Conservation (phyloP, 306 rosid species). For the Fagus sylvatica region DNA sequence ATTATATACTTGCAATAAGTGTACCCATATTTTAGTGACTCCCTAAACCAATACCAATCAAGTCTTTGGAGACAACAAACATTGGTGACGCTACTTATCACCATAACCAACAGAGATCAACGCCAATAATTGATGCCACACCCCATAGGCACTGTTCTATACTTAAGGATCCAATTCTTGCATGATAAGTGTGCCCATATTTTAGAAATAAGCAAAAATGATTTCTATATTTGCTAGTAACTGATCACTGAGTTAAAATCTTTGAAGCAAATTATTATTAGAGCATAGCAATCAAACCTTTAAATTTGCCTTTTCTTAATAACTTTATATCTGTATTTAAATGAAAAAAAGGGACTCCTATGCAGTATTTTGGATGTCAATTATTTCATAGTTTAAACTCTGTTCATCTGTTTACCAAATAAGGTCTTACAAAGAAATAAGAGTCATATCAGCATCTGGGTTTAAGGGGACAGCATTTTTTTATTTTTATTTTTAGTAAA, state of each 20-base stretch:
- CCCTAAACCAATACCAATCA: neutral
- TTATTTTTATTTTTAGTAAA: neutral
- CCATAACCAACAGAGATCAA: neutral
- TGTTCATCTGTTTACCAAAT: constrained; percentile 11
- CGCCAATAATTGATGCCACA: neutral
- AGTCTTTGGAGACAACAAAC: neutral
- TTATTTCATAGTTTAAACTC: constrained; percentile 10
- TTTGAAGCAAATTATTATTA: neutral
- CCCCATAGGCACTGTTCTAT: neutral
- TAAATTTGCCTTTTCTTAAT: neutral
- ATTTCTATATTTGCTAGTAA: neutral
- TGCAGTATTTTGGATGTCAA: constrained; percentile 20
- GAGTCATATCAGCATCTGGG: neutral
- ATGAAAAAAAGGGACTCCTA: neutral
- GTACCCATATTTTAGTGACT: neutral
- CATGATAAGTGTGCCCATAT: too few relatives aligned
- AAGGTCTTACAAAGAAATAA: constrained; percentile 11
- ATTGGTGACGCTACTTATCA: neutral
- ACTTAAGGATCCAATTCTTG: neutral
- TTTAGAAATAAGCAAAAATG: neutral
- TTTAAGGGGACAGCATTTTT: neutral
- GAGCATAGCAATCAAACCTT: neutral
- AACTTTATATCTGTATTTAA: neutral
- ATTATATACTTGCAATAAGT: neutral
- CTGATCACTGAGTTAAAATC: neutral